Base-by-base conservation (phyloP, 2,329 filamentous ascomycete species). In the Colletotrichum eleusines region DNA sequence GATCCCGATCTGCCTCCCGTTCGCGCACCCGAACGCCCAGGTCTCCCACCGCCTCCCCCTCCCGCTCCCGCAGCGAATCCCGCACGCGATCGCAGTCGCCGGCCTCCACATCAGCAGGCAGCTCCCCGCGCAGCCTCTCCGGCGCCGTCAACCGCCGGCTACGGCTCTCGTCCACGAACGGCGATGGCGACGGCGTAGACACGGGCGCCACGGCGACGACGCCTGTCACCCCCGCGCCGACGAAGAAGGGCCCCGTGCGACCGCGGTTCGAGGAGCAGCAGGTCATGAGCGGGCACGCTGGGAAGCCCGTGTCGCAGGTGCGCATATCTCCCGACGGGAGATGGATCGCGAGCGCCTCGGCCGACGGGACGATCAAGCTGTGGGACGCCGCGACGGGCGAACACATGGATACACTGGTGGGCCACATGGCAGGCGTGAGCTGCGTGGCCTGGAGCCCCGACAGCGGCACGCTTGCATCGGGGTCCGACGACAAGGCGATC, bases 391-490 rank as follows among this genome's bases (percentile, higher is more conserved):
- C 82, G 0, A 95, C 92, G 0, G 95, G 95, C 58, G 88, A 87
- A 66, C 91, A 96, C 72, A 89, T 95, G 78, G 93, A 97, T 76
- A 97, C 94, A 0, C 89, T 99, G 31, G 93, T 97, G 77, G 96
- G 95, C 8, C 96, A 99, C 82, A 88, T 98, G 78, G 95, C 95
- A 0, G 96, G 96, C 72, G 90, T 99, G 23, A 97, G 93, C 40
- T 95, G 94, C 48, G 87, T 99, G 58, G 91, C 95, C n/a, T 99
- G 96, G 96, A 92, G 92, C 71, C 95, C 95, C 0, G 94, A 98
- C 80, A 94, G 92, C 72, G 91, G 91, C 75, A 94, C 93, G 3
- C 87, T 99, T 57, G 96, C 95, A 5, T 95, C 94, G 12, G 96
- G 95, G 31, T 95, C 93, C 6, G 96, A 99, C 81, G 96, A 99